Conservation (phyloP, 1,139 yeast species). For the Zygotorulaspora mrakii region DNA sequence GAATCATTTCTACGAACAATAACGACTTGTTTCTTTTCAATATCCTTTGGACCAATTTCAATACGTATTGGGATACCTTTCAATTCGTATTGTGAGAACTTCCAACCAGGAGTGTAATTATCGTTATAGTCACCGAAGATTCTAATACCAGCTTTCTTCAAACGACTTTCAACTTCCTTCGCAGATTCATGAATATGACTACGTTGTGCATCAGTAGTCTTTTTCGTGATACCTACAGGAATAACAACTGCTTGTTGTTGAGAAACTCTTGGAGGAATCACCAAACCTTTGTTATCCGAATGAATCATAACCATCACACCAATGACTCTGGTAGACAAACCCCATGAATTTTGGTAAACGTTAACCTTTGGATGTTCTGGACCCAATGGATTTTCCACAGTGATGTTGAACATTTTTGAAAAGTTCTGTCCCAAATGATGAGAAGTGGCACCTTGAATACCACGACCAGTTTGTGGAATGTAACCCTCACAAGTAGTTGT, state of each 20-base stretch:
- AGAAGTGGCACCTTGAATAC: conserved; percentile 98
- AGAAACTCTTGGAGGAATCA: conserved; percentile 95
- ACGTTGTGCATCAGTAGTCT: conserved; percentile 74
- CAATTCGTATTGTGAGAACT: conserved; percentile 95
- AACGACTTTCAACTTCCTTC: conserved; percentile 55
- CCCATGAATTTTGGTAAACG: conserved; percentile 99
- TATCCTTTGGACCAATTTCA: conserved; percentile 95
- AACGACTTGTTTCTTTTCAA: conserved; percentile 71
- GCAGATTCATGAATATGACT: conserved; percentile 67
- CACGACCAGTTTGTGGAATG: conserved; percentile 98
- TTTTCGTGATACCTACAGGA: conserved; percentile 92
- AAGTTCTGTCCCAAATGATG: conserved; percentile 98
- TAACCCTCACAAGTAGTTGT: conserved; percentile 97
- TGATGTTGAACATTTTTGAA: conserved; percentile 95
- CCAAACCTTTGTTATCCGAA: conserved; percentile 97
- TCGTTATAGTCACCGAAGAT: conserved; percentile 85
- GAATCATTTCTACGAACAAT: conserved; percentile 94
- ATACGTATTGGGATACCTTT: conserved; percentile 92
- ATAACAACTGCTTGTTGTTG: conserved; percentile 86
- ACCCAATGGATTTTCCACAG: conserved; percentile 92
- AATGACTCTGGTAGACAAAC: conserved; percentile 94
- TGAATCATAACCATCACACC: conserved; percentile 99
- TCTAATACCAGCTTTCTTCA: conserved; percentile 60
- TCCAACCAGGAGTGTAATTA: conserved; percentile 98
- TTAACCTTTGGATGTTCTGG: conserved; percentile 77